Conservation (phyloP, 805 yeast species). For the Pichia rugopelliculosa region DNA sequence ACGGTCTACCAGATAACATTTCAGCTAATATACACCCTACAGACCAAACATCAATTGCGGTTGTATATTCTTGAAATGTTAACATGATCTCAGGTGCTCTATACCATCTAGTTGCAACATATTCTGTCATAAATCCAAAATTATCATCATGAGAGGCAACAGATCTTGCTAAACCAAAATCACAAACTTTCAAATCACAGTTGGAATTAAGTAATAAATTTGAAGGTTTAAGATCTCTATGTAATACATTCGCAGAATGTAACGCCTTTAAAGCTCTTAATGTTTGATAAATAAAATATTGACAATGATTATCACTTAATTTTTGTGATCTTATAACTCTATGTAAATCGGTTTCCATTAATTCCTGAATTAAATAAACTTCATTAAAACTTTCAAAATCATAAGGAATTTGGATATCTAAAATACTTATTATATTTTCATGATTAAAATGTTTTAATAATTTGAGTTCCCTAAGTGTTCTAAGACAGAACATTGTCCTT, state of each 20-base stretch:
- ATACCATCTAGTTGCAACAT: slow-evolving; percentile 97
- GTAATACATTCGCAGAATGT: slow-evolving; percentile 91
- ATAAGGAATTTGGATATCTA: slow-evolving; percentile 83
- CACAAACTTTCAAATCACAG: slow-evolving; percentile 91
- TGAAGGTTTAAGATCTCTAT: slow-evolving; percentile 87
- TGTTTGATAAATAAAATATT: slow-evolving; percentile 87
- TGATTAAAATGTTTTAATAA: slow-evolving; percentile 84
- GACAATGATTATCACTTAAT: slow-evolving; percentile 87
- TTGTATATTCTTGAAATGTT: slow-evolving; percentile 85
- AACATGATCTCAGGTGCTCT: slow-evolving; percentile 97
- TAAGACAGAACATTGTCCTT: slow-evolving; percentile 76
- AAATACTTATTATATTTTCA: slow-evolving; percentile 83
- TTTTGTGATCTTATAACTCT: slow-evolving; percentile 75
- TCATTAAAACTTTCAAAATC: slow-evolving; percentile 72
- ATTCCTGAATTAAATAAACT: slow-evolving; percentile 80
- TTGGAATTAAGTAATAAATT: slow-evolving; percentile 81
- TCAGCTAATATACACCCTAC: slow-evolving; percentile 95
- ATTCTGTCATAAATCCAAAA: slow-evolving; percentile 86
- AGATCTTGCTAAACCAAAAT: slow-evolving; percentile 81
- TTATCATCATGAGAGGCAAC: slow-evolving; percentile 58
- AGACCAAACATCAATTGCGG: slow-evolving; percentile 95
- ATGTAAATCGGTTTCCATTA: slow-evolving; percentile 85
- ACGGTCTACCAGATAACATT: slow-evolving; percentile 74
- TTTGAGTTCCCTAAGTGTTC: slow-evolving; percentile 87
- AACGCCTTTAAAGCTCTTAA: slow-evolving; percentile 82